A percentile compares a stretch with the other conserved stretches of the same genome.
These are phyloP conservation scores for Acanthochlamys bracteata DNA, from an alignment of 106 monocot species.

Conservation along the genomic window DNA sequence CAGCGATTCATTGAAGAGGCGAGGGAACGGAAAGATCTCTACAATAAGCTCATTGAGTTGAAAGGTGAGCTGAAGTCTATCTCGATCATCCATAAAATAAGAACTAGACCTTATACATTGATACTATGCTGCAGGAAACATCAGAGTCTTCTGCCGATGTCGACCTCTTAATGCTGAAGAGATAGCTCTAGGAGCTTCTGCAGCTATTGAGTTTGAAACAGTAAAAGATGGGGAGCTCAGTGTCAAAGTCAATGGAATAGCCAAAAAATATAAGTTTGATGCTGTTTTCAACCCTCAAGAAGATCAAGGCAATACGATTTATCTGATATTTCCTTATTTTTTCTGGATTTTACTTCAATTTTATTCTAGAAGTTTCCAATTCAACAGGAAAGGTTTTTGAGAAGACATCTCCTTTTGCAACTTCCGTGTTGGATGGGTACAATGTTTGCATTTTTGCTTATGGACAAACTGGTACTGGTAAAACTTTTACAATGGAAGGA, in stretches of 20 bases:
- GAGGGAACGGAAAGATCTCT: conserved; percentile 58
- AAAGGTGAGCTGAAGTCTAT: conserved; percentile 37
- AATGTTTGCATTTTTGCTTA: conserved; percentile 97
- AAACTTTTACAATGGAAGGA: conserved; percentile 98
- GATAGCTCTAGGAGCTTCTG: conserved; percentile 40
- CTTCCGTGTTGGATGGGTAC: conserved; percentile 88
- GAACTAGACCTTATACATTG: background rate
- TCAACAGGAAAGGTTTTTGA: conserved; percentile 60
- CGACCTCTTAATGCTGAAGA: conserved; percentile 73
- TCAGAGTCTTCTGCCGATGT: conserved; percentile 84
- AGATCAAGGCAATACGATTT: conserved; percentile 63
- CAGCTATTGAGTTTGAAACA: conserved; percentile 72
- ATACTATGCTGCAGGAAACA: conserved; percentile 55
- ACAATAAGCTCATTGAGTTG: conserved; percentile 78
- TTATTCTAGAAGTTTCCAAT: too few relatives aligned
- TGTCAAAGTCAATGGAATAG: conserved; percentile 51
- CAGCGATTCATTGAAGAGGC: conserved; percentile 52
- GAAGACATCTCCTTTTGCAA: conserved; percentile 66
- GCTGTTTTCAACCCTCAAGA: conserved; percentile 69
- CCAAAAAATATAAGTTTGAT: conserved; percentile 85
- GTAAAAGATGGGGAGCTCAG: conserved; percentile 77
- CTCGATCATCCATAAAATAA: background rate
- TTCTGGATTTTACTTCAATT: too few relatives aligned
- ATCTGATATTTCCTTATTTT: too few relatives aligned
- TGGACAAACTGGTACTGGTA: conserved; percentile 90